phyloP scores from a whole-genome alignment of 2,329 filamentous ascomycete species.

The Juglanconis oblonga region DNA sequence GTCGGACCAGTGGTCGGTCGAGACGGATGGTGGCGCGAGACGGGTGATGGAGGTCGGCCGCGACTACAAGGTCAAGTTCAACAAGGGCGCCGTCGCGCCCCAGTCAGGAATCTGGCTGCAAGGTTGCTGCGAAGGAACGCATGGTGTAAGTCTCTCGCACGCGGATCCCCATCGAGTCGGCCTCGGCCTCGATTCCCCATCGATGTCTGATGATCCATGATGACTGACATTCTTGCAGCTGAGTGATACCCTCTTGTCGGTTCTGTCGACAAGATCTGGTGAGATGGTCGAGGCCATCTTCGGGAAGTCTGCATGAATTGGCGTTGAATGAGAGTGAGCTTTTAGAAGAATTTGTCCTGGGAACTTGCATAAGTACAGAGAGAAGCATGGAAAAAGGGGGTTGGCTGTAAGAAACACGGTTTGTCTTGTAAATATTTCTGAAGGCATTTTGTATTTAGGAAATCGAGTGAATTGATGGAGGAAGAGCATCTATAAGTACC shows the following conservation, averaged over 20 bases:
- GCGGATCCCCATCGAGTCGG: background rate
- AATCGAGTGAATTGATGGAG: background rate
- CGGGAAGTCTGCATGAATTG: slow-evolving; percentile 29
- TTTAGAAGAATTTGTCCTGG: background rate
- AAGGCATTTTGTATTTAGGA: background rate
- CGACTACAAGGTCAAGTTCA: slow-evolving; percentile 76
- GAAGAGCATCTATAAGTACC: background rate
- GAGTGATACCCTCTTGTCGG: slow-evolving; percentile 78
- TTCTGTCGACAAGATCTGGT: slow-evolving; percentile 71
- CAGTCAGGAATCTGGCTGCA: slow-evolving; percentile 87
- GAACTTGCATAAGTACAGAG: background rate
- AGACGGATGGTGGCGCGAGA: slow-evolving; percentile 19
- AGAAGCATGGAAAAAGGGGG: background rate
- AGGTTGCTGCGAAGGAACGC: slow-evolving; percentile 88
- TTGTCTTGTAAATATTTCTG: background rate
- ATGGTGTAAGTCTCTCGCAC: slow-evolving; percentile 66
- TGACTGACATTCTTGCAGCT: slow-evolving; percentile 45
- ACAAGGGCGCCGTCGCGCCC: slow-evolving; percentile 62
- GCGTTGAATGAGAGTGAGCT: background rate
- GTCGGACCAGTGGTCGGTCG: slow-evolving; percentile 13
- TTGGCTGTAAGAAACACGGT: background rate
- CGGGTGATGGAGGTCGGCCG: slow-evolving; percentile 65
- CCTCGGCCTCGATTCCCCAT: background rate
- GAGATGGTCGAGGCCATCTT: slow-evolving; percentile 79
- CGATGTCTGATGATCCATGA: background rate